phyloP scores from a whole-genome alignment of 768 basidiomycete genomes.

The Tulasnella calospora region DNA sequence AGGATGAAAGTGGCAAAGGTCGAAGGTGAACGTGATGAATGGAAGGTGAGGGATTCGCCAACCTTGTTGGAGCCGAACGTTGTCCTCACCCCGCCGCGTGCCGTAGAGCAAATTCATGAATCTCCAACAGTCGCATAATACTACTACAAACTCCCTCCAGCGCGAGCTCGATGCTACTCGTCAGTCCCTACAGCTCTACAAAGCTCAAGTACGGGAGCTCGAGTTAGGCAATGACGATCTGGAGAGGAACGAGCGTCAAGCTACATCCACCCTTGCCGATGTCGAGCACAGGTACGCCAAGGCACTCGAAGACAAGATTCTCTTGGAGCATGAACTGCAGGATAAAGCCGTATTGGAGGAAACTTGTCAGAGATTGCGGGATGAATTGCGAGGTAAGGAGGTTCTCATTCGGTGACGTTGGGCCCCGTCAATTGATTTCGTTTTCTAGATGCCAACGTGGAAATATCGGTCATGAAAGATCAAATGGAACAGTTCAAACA shows the following conservation, averaged over 20 bases:
- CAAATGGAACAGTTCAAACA: conserved; percentile 39
- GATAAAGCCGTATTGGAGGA: conserved; percentile 88
- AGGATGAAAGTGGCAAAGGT: conserved; percentile 64
- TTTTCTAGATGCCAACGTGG: conserved; percentile 72
- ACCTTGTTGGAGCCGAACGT: neutral
- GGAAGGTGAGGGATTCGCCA: conserved; percentile 64
- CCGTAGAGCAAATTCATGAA: conserved; percentile 65
- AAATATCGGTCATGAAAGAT: conserved; percentile 76
- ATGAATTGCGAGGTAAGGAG: conserved; percentile 79
- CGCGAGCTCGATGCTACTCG: conserved; percentile 81
- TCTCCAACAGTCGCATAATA: conserved; percentile 85
- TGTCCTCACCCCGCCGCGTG: conserved; percentile 39
- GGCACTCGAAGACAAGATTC: conserved; percentile 92
- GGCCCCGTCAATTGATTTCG: neutral
- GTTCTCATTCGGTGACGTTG: neutral
- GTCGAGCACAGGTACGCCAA: conserved; percentile 84
- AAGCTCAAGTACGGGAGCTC: conserved; percentile 74
- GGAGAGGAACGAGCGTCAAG: conserved; percentile 82
- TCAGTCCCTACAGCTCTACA: conserved; percentile 63
- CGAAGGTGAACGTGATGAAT: conserved; percentile 77
- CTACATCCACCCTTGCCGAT: conserved; percentile 74
- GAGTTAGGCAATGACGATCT: conserved; percentile 99
- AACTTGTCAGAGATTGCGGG: conserved; percentile 82
- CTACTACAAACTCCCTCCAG: conserved; percentile 84
- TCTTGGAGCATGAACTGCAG: conserved; percentile 91